These are phyloP conservation scores for Aureobasidium melanogenum DNA, from an alignment of 2,329 filamentous ascomycete genomes.

Conservation along the genomic window DNA sequence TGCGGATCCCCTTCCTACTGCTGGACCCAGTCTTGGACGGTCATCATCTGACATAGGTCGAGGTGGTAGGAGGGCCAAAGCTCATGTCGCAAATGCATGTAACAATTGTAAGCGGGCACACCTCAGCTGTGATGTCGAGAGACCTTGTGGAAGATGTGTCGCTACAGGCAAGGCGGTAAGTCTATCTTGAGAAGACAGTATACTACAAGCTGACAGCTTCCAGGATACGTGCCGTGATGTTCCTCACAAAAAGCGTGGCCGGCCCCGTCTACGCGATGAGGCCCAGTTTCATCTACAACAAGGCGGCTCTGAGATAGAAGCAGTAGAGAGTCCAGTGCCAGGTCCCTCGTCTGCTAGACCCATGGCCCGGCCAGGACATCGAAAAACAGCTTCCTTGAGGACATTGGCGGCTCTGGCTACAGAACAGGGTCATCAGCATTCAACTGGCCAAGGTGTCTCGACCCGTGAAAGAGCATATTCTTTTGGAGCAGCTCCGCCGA, in stretches of 20 bases:
- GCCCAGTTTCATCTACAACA: conserved; percentile 11
- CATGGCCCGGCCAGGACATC: conserved; percentile 20
- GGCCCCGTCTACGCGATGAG: conserved; percentile 68
- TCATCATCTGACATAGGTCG: conserved; percentile 11
- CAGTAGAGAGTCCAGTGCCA: neutral
- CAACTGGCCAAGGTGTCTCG: neutral
- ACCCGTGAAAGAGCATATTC: neutral
- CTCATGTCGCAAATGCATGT: conserved; percentile 76
- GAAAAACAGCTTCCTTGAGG: conserved; percentile 26
- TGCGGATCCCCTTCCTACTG: neutral
- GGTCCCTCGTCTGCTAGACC: conserved; percentile 13
- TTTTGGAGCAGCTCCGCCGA: neutral
- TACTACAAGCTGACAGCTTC: neutral
- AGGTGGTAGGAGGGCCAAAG: conserved; percentile 30
- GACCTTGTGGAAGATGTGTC: conserved; percentile 69
- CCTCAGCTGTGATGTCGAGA: conserved; percentile 57
- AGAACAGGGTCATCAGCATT: neutral
- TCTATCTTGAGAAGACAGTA: conserved; percentile 3
- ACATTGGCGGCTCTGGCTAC: conserved; percentile 20
- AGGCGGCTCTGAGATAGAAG: neutral
- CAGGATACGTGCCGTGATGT: conserved; percentile 75
- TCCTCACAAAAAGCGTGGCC: conserved; percentile 75
- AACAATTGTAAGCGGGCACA: conserved; percentile 81
- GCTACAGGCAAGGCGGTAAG: conserved; percentile 62
- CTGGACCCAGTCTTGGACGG: conserved; percentile 4